Percentiles rank a stretch among this genome's conserved stretches.
phyloP scores from a whole-genome alignment of 73 alveolate genomes.

The Durusdinium trenchii region DNA sequence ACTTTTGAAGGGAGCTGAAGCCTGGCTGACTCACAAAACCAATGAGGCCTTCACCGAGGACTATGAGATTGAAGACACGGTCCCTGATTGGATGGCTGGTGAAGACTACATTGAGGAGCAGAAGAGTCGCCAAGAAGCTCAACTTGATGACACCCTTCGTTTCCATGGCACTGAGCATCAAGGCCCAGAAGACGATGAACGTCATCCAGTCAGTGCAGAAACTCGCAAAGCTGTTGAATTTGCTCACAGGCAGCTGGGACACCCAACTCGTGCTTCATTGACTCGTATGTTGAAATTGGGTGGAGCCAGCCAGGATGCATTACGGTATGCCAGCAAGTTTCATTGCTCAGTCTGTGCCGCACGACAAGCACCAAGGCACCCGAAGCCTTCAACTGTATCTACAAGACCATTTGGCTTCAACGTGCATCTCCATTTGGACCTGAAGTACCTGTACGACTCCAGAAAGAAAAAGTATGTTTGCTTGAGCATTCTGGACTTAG shows the following conservation, averaged over 20 bases:
- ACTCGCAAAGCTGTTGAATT: not conserved
- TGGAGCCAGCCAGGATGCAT: not conserved
- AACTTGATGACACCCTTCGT: not conserved
- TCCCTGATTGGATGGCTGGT: not conserved
- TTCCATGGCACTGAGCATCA: not conserved
- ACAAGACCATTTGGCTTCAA: not conserved
- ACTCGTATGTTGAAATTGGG: conserved; percentile 10
- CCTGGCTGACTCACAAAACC: not conserved
- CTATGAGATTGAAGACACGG: not conserved
- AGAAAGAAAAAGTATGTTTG: not conserved
- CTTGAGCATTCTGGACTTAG: not conserved
- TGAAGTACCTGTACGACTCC: not conserved
- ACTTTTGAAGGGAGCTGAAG: not conserved
- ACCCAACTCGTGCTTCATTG: not conserved
- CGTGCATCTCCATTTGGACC: conserved; percentile 5
- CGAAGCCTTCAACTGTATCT: not conserved
- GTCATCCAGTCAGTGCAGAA: not conserved
- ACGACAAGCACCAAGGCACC: not conserved
- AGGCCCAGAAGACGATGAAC: not conserved
- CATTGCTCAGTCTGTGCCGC: not conserved
- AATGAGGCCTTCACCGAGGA: not conserved
- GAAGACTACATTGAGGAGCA: not conserved
- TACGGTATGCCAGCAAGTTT: not conserved
- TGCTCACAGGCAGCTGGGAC: conserved; percentile 40
- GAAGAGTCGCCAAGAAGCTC: not conserved